Base-by-base conservation (phyloP, 2,329 filamentous ascomycete genomes). In the Paraphoma sp. region DNA sequence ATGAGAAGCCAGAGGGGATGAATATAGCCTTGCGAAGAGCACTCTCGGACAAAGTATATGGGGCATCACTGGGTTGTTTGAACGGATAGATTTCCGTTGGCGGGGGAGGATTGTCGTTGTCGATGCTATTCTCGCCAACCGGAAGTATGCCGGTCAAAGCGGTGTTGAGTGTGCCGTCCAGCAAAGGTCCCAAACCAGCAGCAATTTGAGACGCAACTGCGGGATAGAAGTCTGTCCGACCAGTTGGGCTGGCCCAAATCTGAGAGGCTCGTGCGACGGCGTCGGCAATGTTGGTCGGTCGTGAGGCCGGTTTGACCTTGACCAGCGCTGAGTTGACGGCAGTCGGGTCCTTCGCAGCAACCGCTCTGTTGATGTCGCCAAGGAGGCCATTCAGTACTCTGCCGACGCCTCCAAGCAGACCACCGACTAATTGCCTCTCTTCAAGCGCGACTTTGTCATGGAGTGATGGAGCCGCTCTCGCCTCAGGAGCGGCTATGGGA, bases 21-120 rank as follows among this genome's bases (percentile, higher is more conserved):
- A 80, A 79, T 50, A 87, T 84, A 2, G 80, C 84, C n/a, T 76
- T 68, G 28, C 83, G 80, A 14, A 87, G 76, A 9, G 72, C 63
- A 0, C 64, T 54, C 64, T 86, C 83, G 0, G 76, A 63, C 3
- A 85, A 54, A 0, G 76, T 78, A 68, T 85, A 86, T 0, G 79
- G 76, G 0, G 83, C 80, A 64, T 86, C 84, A 2, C 55, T 65
- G 9, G 70, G 48, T 17, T 67, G 63, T 41, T 70, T 71, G 57
- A 73, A 75, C 1, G 78, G 80, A 41, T 76, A 83, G 17, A 79
- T 74, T 6, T 60, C 29, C 2, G 51, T 59, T 6, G 53, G 51
- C 11, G 64, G 54, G 0, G 36, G 16, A 8, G 62, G 61, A 48
- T 72, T 73, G 16, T 56, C 62, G 48, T 69, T 73, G n/a, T 57